Percentiles rank a stretch among this genome's conserved stretches.
These are phyloP conservation scores for Hymenoscyphus fraxineus DNA, from an alignment of 2,329 filamentous ascomycete genomes.

Conservation along the genomic window DNA sequence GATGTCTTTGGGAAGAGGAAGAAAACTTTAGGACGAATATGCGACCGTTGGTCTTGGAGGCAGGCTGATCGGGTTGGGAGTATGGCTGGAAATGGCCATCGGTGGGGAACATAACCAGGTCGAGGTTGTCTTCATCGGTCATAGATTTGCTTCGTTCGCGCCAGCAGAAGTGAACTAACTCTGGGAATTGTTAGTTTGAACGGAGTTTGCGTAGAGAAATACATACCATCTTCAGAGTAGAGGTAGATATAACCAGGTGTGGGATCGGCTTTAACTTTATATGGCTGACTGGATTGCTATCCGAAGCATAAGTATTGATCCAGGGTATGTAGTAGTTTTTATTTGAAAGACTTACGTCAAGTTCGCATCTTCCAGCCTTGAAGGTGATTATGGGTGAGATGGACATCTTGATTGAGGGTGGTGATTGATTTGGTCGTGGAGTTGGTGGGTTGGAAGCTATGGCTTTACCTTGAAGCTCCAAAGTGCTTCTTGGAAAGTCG, in stretches of 20 bases:
- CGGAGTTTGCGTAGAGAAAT: not conserved
- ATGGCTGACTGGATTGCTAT: conserved; percentile 54
- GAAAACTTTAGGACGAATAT: conserved; percentile 92
- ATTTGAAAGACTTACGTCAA: conserved; percentile 61
- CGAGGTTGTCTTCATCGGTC: conserved; percentile 68
- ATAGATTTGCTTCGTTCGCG: conserved; percentile 69
- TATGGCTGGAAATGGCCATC: conserved; percentile 88
- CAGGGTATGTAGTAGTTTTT: not conserved
- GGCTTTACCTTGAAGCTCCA: not conserved
- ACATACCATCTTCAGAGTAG: conserved; percentile 80
- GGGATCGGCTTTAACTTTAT: conserved; percentile 68
- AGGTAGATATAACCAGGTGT: conserved; percentile 87
- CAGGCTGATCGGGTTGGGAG: conserved; percentile 60
- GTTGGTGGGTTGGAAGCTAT: not conserved
- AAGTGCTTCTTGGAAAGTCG: conserved; percentile 6
- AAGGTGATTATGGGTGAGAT: conserved; percentile 86
- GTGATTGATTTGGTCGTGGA: conserved; percentile 6
- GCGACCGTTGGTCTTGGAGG: conserved; percentile 74
- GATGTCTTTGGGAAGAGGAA: conserved; percentile 83
- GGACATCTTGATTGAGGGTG: conserved; percentile 58
- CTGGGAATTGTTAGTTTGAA: conserved; percentile 41
- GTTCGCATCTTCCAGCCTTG: conserved; percentile 86
- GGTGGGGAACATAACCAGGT: conserved; percentile 88
- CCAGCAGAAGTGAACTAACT: conserved; percentile 97
- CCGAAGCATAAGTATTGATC: conserved; percentile 22